Base-by-base conservation (phyloP, 139 green algal genomes). In the Helicosporidium sp. region DNA sequence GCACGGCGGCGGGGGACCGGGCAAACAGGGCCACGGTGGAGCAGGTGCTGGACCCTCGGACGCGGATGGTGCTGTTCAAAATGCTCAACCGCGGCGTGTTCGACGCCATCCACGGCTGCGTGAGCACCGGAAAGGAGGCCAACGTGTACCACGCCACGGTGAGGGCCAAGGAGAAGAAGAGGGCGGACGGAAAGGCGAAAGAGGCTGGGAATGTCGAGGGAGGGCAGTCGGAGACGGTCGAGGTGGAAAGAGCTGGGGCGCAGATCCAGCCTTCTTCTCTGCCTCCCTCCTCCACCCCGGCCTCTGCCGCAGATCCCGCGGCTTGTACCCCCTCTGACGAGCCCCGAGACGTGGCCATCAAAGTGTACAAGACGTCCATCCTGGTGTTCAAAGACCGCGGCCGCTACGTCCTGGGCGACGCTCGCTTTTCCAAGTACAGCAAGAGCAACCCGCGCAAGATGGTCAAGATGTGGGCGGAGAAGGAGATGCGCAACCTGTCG, bases 331-430 rank as follows among this genome's bases (percentile, higher is more conserved):
- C 10, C n/a, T n/a, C n/a, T n/a, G n/a, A n/a, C n/a, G n/a, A n/a
- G n/a, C n/a, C n/a, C n/a, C n/a, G n/a, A 13, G 83, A 93, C 47
- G 41, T 96, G 45, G 87, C 87, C n/a, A 77, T 96, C 57, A 96
- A 96, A 60, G 75, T 98, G 26, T 98, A 92, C 71, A 98, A 98
- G 69, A 98, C 89, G 0, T 90, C 80, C 25, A 94, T 98, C 47
- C 71, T 98, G 16, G 86, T 92, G 2, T 98, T 98, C 61, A 91
- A 89, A 44, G 83, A 93, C 56, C 59, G 83, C 5, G 77, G 92
- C 61, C 85, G 85, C 48, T 98, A 98, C 54, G 89, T 98, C 19
- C 73, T 76, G 16, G 89, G 89, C 7, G 89, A 98, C 69, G 94
- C 70, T 42, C 76, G 89, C 36, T 98, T 96, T 64, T 55, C 77